Evolutionary conservation across 345 rosid species (phyloP).

Genomic region (Stellera chamaejasme): DNA sequence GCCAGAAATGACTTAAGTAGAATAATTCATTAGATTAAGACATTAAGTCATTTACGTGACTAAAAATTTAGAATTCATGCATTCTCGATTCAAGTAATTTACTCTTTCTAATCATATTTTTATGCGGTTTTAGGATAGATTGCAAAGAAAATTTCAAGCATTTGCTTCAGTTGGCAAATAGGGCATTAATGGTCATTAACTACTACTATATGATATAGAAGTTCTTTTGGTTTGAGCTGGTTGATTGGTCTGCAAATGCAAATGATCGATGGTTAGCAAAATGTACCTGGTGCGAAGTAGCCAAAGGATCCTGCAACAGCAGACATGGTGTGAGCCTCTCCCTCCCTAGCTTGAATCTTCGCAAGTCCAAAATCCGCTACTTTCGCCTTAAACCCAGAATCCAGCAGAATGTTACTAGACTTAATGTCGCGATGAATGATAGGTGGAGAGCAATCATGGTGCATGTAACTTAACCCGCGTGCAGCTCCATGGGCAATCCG

Average conservation of each 20-base stretch:
- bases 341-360: slow-evolving; percentile 51
- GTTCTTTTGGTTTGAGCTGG: background rate
- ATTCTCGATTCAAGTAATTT: too few species aligned
- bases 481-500: slow-evolving; percentile 82
- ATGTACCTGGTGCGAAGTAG: slow-evolving; percentile 84
- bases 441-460: slow-evolving; percentile 65
- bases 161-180: too few species aligned
- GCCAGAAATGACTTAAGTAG: too few species aligned
- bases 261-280: too few species aligned
- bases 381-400: slow-evolving; percentile 61
- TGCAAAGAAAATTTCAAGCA: background rate
- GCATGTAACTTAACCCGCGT: slow-evolving; percentile 84
- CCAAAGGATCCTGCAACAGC: slow-evolving; percentile 87
- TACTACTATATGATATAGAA: too few species aligned
- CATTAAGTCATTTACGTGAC: too few species aligned
- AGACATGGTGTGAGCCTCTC: slow-evolving; percentile 68
- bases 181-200: too few species aligned
- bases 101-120: too few species aligned
- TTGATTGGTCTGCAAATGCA: background rate
- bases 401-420: slow-evolving; percentile 80
- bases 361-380: slow-evolving; percentile 96
- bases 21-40: too few species aligned
- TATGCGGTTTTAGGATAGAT: too few species aligned
- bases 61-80: too few species aligned
- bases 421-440: slow-evolving; percentile 86